These are phyloP conservation scores for Penicillium pulvis DNA, from an alignment of 495 filamentous ascomycete genomes.

Conservation along the genomic window DNA sequence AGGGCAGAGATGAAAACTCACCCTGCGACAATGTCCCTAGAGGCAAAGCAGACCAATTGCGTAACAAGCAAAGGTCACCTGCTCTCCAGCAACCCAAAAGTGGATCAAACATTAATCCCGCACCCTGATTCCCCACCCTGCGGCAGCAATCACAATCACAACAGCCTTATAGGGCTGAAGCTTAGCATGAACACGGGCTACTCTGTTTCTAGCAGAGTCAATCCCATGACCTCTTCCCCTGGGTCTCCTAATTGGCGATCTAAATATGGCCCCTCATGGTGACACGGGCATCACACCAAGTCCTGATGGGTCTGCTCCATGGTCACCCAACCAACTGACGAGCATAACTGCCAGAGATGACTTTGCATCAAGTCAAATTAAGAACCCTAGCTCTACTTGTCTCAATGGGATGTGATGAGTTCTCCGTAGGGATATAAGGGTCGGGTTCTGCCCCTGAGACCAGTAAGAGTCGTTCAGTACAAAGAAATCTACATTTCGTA, in stretches of 20 bases:
- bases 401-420: background rate
- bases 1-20: too few relatives aligned
- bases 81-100: background rate
- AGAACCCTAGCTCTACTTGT: background rate
- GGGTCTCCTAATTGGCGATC: background rate
- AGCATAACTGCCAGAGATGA: constrained; percentile 3
- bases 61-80: background rate
- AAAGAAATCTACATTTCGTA: background rate
- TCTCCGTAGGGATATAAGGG: background rate
- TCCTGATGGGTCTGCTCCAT: background rate
- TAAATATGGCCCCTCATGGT: background rate
- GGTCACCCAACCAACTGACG: background rate
- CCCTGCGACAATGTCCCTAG: too few relatives aligned
- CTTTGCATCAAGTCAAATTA: background rate
- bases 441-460: background rate
- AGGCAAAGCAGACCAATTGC: background rate
- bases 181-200: background rate
- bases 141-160: constrained; percentile 9
- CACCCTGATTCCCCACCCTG: background rate
- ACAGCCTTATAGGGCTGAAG: constrained; percentile 16
- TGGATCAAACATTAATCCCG: background rate
- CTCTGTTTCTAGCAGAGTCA: background rate
- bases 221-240: background rate
- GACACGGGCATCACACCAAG: constrained; percentile 1
- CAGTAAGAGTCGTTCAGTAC: background rate